A percentile compares a stretch with the other conserved stretches of the same genome.
Evolutionary conservation across 805 yeast species (phyloP).

Genomic region (Millerozyma miso): DNA sequence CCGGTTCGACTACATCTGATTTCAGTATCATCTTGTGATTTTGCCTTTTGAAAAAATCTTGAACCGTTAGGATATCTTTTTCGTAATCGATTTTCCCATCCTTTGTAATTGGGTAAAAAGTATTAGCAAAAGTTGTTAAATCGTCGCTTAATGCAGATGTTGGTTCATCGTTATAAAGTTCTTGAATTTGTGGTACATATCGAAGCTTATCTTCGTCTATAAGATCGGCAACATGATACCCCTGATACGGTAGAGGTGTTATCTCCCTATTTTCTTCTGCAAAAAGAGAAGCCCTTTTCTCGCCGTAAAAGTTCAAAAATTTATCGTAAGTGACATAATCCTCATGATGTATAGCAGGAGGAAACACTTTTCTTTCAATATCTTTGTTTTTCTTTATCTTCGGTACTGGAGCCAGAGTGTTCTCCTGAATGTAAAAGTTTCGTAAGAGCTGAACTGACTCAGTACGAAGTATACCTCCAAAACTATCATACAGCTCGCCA

Average conservation of each 20-base stretch:
- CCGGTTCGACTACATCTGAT: neutral
- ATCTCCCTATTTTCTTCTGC: constrained; percentile 16
- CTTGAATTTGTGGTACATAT: neutral
- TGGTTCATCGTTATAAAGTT: neutral
- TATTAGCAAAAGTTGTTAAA: constrained; percentile 16
- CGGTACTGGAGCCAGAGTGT: constrained; percentile 80
- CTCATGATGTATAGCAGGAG: constrained; percentile 51
- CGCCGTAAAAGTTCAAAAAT: constrained; percentile 47
- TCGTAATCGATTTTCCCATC: constrained; percentile 19
- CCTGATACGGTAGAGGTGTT: constrained; percentile 18
- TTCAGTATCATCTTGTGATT: neutral
- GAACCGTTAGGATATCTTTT: constrained; percentile 11
- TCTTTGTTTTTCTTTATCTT: constrained; percentile 66
- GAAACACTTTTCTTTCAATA: constrained; percentile 54
- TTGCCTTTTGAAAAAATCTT: neutral
- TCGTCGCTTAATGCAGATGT: constrained; percentile 14
- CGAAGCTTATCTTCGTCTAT: constrained; percentile 2
- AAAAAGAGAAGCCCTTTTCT: constrained; percentile 17
- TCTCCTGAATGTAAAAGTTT: constrained; percentile 80
- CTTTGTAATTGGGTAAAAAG: constrained; percentile 24
- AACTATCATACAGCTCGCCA: constrained; percentile 43
- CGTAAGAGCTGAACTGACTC: constrained; percentile 83
- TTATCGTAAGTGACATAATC: constrained; percentile 48
- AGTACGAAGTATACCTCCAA: constrained; percentile 74
- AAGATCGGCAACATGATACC: constrained; percentile 18